Evolutionary conservation across 192 early-diverging fungal species (phyloP).

Genomic region (Entomortierella lignicola): DNA sequence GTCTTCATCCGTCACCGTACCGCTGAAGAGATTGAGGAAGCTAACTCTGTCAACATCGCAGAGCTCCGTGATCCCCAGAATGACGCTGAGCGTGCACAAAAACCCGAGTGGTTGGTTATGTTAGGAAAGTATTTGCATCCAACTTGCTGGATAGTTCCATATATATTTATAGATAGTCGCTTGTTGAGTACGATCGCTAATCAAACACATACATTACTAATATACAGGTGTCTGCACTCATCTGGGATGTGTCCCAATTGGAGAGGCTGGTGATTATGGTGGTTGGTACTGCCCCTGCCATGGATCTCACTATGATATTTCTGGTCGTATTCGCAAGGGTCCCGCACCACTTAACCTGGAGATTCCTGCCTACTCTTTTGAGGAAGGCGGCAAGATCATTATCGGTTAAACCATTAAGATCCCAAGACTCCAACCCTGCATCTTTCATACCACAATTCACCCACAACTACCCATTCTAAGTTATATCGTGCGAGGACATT

Average conservation of each 20-base stretch:
- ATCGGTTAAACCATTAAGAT: constrained; percentile 76
- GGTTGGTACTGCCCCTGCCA: constrained; percentile 99
- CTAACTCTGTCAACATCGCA: constrained; percentile 80
- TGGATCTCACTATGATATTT: constrained; percentile 98
- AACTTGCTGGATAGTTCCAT: constrained; percentile 59
- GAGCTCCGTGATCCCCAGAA: constrained; percentile 92
- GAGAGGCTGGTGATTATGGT: constrained; percentile 97
- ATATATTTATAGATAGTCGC: too few relatives aligned
- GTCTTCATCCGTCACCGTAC: constrained; percentile 98
- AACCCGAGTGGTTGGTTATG: constrained; percentile 98
- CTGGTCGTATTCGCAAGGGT: constrained; percentile 97
- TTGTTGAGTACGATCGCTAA: too few relatives aligned
- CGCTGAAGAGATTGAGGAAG: constrained; percentile 92
- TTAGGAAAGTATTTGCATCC: constrained; percentile 75
- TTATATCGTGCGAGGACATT: background rate
- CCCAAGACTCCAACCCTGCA: constrained; percentile 10
- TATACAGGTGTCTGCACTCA: constrained; percentile 60
- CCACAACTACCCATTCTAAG: background rate
- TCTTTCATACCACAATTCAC: background rate
- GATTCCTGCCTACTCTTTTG: constrained; percentile 79
- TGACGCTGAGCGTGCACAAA: constrained; percentile 90
- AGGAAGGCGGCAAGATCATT: constrained; percentile 75
- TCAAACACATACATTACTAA: background rate
- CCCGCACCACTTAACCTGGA: constrained; percentile 99
- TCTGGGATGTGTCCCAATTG: constrained; percentile 97